Percentiles rank a stretch among this genome's conserved stretches.
Conservation (phyloP, 2,329 filamentous ascomycete genomes). For the Cordyceps cateniannulata region DNA sequence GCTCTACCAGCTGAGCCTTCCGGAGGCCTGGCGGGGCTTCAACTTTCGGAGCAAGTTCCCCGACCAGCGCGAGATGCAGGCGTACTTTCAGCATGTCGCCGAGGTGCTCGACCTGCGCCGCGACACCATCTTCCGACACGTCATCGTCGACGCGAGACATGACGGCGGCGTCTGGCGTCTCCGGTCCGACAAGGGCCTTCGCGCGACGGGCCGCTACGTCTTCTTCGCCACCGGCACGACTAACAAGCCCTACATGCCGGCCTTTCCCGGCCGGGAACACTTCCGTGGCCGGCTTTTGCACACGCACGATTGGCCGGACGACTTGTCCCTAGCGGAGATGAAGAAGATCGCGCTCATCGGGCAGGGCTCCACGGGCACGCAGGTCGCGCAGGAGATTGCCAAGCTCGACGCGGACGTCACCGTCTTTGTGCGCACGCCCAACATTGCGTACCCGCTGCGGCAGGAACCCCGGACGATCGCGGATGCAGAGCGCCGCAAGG, state of each 20-base stretch:
- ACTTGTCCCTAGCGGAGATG: conserved; percentile 19
- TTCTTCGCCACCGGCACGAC: conserved; percentile 40
- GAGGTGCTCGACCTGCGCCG: conserved; percentile 35
- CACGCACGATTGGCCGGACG: conserved; percentile 22
- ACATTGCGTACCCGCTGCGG: conserved; percentile 51
- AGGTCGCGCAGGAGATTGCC: conserved; percentile 23
- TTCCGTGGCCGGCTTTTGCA: conserved; percentile 25
- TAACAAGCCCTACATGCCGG: conserved; percentile 33
- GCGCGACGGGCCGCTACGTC: conserved; percentile 35
- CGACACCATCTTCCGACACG: conserved; percentile 37
- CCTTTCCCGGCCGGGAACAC: conserved; percentile 25
- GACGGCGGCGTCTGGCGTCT: conserved; percentile 38
- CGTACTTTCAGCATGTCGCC: conserved; percentile 42
- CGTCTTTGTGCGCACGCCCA: conserved; percentile 54
- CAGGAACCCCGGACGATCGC: conserved; percentile 23
- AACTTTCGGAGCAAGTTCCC: conserved; percentile 37
- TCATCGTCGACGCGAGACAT: conserved; percentile 35
- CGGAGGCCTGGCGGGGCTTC: conserved; percentile 37
- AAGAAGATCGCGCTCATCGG: conserved; percentile 27
- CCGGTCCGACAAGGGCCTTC: conserved; percentile 32
- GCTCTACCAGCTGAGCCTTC: conserved; percentile 30
- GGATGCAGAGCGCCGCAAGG: conserved; percentile 19
- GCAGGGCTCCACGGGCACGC: conserved; percentile 24
- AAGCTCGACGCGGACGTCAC: conserved; percentile 29
- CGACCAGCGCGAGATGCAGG: conserved; percentile 31